These are phyloP conservation scores for Salix arbutifolia DNA, from an alignment of 345 rosid genomes.

Conservation along the genomic window DNA sequence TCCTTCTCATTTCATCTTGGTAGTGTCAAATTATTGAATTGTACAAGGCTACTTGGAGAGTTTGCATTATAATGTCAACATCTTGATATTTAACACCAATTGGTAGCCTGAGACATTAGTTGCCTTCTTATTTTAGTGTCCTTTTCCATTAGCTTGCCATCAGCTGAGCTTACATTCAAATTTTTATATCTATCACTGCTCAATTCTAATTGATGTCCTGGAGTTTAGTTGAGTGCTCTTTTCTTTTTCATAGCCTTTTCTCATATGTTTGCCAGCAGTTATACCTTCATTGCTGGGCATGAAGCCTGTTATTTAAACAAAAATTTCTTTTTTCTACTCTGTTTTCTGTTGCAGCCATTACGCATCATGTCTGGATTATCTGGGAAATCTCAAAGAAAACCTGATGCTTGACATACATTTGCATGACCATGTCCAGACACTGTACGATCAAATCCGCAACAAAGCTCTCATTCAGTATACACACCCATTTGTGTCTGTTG, in stretches of 20 bases:
- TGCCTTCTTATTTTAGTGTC: background rate
- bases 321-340: background rate
- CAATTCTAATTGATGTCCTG: background rate
- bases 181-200: background rate
- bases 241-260: background rate
- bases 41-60: background rate
- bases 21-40: background rate
- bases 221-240: background rate
- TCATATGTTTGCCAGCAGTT: background rate
- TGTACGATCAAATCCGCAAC: slow-evolving; percentile 89
- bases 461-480: slow-evolving; percentile 97
- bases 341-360: slow-evolving; percentile 63
- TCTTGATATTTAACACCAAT: background rate
- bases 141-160: background rate
- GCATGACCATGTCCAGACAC: slow-evolving; percentile 78
- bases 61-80: background rate
- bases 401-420: slow-evolving; percentile 88
- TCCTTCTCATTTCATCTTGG: background rate
- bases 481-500: slow-evolving; percentile 96
- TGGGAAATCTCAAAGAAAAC: slow-evolving; percentile 79
- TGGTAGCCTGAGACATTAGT: background rate
- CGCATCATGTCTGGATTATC: slow-evolving; percentile 88
- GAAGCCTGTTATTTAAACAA: background rate
- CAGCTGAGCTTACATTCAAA: background rate
- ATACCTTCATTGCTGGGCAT: too few species aligned